phyloP scores from a whole-genome alignment of 768 basidiomycete genomes.

The Lyophyllum decastes region DNA sequence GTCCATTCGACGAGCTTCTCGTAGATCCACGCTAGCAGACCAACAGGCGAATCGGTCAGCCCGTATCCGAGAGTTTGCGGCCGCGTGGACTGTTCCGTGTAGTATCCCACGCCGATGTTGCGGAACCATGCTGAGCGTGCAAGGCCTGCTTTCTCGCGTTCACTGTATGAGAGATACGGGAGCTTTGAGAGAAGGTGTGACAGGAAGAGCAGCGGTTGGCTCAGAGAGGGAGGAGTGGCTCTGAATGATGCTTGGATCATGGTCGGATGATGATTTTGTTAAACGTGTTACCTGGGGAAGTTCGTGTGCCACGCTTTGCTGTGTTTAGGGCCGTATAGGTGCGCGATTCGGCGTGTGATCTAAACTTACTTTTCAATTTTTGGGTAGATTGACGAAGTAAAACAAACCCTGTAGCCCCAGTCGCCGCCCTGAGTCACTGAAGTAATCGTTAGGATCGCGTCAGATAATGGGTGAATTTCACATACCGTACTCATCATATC shows the following conservation, averaged over 20 bases:
- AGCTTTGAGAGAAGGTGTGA: constrained; percentile 26
- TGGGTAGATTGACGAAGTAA: not conserved
- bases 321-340: constrained; percentile 34
- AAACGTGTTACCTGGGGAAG: constrained; percentile 5
- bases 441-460: not conserved
- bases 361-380: not conserved
- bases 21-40: constrained; percentile 54
- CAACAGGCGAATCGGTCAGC: constrained; percentile 58
- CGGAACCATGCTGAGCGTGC: constrained; percentile 29
- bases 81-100: constrained; percentile 40
- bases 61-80: constrained; percentile 58
- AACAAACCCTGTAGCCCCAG: constrained; percentile 41
- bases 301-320: constrained; percentile 58
- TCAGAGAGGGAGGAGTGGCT: constrained; percentile 18
- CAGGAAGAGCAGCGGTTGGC: constrained; percentile 24
- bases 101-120: constrained; percentile 37
- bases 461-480: not conserved
- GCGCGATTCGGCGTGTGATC: constrained; percentile 30
- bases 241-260: not conserved
- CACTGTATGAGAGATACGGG: constrained; percentile 18
- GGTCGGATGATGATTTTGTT: not conserved
- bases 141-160: constrained; percentile 34
- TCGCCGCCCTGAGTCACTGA: constrained; percentile 53
- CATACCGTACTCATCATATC: constrained; percentile 48
- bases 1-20: constrained; percentile 52